phyloP scores from a whole-genome alignment of 2,329 filamentous ascomycete genomes.

The Bertia moriformis region DNA sequence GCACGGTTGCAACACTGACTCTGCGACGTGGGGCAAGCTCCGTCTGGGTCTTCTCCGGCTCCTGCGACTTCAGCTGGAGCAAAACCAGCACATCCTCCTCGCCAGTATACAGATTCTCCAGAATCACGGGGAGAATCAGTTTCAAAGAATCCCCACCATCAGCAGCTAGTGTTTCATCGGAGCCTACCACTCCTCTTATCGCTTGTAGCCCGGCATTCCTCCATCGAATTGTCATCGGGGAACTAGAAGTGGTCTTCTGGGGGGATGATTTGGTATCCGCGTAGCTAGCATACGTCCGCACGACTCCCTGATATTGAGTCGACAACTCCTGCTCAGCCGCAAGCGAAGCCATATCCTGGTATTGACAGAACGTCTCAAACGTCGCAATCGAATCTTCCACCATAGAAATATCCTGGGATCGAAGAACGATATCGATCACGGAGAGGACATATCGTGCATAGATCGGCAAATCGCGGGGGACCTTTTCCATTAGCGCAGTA shows the following conservation, averaged over 20 bases:
- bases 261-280: conserved; percentile 29
- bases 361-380: conserved; percentile 43
- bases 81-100: conserved; percentile 55
- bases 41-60: conserved; percentile 54
- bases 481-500: conserved; percentile 47
- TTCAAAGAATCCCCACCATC: conserved; percentile 64
- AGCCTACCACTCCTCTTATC: conserved; percentile 66
- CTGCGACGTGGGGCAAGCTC: conserved; percentile 52
- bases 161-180: conserved; percentile 57
- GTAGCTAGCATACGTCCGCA: conserved; percentile 40
- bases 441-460: conserved; percentile 42
- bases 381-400: conserved; percentile 44
- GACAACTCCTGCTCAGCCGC: conserved; percentile 45
- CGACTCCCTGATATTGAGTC: conserved; percentile 39
- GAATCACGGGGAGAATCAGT: conserved; percentile 67
- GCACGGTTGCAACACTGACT: conserved; percentile 66
- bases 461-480: conserved; percentile 43
- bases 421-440: conserved; percentile 40
- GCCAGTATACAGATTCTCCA: conserved; percentile 73
- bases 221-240: conserved; percentile 37
- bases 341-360: conserved; percentile 43
- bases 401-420: conserved; percentile 43
- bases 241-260: conserved; percentile 18
- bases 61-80: conserved; percentile 51
- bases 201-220: conserved; percentile 31